Evolutionary conservation across 768 basidiomycete genomes (phyloP), one percentile per base, ranked within the genome.

Genomic region (Kwoniella sp.): DNA sequence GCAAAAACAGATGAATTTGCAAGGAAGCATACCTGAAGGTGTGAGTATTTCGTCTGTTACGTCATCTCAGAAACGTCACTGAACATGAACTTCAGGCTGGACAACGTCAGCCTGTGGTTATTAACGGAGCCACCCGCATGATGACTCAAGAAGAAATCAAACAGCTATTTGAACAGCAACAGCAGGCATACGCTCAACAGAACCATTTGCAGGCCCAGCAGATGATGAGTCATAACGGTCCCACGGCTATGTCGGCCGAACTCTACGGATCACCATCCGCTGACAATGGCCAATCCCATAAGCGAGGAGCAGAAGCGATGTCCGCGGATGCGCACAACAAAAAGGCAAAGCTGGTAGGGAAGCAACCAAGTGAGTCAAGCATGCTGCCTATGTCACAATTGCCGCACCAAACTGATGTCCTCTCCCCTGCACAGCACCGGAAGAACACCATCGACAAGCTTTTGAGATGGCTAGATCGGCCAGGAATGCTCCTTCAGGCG

Each of bases 391-490:
- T n/a, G n/a, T n/a, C n/a, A n/a, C n/a, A n/a, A n/a, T n/a, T n/a
- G n/a, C n/a, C n/a, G n/a, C n/a, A n/a, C n/a, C n/a, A n/a, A n/a
- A n/a, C 22, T 23, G 11, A 47, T 63, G n/a, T 5, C 11, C 48
- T 28, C 23, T 4, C 2, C 2, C n/a, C 15, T 26, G n/a, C 22
- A 15, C 28, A 70, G 69, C 69, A 7, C 69, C 69, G 2, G 69
- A 70, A 50, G 69, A 70, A 2, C 69, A 70, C 29, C 69, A 64
- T 34, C 30, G 69, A 23, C 69, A 70, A 65, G 69, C 69, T 25
- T 23, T 67, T 8, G 69, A 70, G 47, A n/a, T 70, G 41, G 69
- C 69, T 29, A 55, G 63, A 45, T 45, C 58, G 26, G 58, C 34
- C 45, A 61, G 61, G 65, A 45, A 53, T 9, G 47, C 30, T 28